Base-by-base conservation (phyloP, 306 rosid genomes). In the Medicago lupulina region DNA sequence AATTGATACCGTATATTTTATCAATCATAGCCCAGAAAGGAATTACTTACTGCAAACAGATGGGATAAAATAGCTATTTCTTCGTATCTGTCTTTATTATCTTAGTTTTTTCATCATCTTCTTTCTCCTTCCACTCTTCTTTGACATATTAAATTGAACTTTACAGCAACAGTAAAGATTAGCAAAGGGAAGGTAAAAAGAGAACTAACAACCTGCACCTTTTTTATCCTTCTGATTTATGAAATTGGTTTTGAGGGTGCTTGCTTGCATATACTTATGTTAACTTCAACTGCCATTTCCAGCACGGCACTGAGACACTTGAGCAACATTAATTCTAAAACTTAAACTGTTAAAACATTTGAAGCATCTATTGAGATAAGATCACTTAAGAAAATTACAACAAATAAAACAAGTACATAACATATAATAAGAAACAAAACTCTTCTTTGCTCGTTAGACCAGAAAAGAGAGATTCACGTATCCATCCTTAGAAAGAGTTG, bases 251-350 rank as follows among this genome's bases (percentile, higher is more conserved):
- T 23, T 23, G 28, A 23, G 28, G 28, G 28, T 23, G 28, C 28
- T 2, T 23, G 28, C 23, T 21, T 21, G 23, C 23, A 2, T 7
- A 64, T 64, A 64, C 8, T 38, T 60, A 31, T 14, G 41, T 25
- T 57, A 23, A 49, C 28, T 25, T 69, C 43, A 58, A 44, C 31
- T 38, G 28, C 17, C 28, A 17, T 79, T 79, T 25, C 76, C 53
- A 44, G 17, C 7, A 11, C 21, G 66, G n/a, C 55, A 71, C 15
- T 62, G 63, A 71, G 23, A 40, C 23, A 8, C 71, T 28, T 40
- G 0, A 4, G 64, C 63, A 58, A 38, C 13, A 46, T 40, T 44
- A 44, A 68, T 7, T 51, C 47, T 34, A 16, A 59, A 73, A 58
- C n/a, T 6, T 19, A 14, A 43, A 62, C 10, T 25, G 7, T 7